Evolutionary conservation across 768 basidiomycete species (phyloP).

Genomic region (Candolleomyces aberdarensis): DNA sequence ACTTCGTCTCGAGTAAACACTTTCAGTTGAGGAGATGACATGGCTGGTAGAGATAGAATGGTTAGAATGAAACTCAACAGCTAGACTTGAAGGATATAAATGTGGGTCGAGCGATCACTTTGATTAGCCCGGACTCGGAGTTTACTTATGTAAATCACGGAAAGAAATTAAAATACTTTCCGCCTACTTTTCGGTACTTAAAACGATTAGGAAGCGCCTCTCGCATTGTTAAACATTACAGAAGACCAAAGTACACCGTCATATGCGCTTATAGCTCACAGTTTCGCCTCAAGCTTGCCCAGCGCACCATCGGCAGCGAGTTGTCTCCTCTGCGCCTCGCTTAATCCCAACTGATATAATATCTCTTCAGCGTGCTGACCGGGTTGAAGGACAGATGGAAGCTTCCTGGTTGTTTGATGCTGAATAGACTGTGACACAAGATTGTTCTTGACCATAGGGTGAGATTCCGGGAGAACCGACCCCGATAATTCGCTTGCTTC

Average conservation of each 20-base stretch:
- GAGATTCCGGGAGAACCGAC: constrained; percentile 46
- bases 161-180: no score
- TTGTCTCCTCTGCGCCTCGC: constrained; percentile 31
- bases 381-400: constrained; percentile 31
- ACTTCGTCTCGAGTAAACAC: constrained; percentile 66
- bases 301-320: constrained; percentile 49
- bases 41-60: not conserved
- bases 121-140: no score
- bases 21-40: constrained; percentile 10
- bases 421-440: not conserved
- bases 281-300: constrained; percentile 24
- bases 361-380: constrained; percentile 56
- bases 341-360: constrained; percentile 49
- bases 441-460: constrained; percentile 38
- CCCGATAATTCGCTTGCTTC: constrained; percentile 52
- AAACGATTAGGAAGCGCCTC: no score
- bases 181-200: no score
- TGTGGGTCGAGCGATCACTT: no score
- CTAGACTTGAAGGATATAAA: no score
- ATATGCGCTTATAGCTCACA: not conserved
- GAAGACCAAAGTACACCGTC: no score
- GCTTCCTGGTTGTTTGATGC: not conserved
- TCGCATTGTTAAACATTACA: no score
- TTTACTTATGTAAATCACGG: no score
- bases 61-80: not conserved